phyloP scores from a whole-genome alignment of 371 early-diverging fungal species.

The Actinomortierella ambigua region DNA sequence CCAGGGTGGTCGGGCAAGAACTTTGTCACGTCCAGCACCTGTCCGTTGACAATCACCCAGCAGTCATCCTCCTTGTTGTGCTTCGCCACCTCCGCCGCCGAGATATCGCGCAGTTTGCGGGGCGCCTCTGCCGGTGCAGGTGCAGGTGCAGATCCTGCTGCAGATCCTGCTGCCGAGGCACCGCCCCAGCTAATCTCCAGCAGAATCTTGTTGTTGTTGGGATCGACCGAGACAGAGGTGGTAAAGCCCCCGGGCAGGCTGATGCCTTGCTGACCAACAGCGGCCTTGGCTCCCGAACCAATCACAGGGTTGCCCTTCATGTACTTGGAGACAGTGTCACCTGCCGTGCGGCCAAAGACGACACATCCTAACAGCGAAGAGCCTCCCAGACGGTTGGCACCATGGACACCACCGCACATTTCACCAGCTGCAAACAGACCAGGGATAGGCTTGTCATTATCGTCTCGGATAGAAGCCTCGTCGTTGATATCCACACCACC shows the following conservation, averaged over 20 bases:
- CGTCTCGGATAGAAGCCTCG: slow-evolving; percentile 71
- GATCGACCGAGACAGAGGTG: slow-evolving; percentile 57
- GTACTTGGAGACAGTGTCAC: slow-evolving; percentile 73
- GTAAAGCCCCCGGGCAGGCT: slow-evolving; percentile 55
- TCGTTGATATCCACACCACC: slow-evolving; percentile 94
- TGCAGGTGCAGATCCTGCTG: slow-evolving; percentile 44
- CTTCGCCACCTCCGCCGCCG: slow-evolving; percentile 79
- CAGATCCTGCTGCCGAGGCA: slow-evolving; percentile 23
- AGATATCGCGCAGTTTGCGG: slow-evolving; percentile 52
- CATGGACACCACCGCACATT: slow-evolving; percentile 87
- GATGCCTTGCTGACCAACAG: slow-evolving; percentile 74
- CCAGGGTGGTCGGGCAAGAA: slow-evolving; percentile 91
- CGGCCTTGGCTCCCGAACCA: slow-evolving; percentile 49
- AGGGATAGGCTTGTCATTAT: slow-evolving; percentile 63
- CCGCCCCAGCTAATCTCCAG: slow-evolving; percentile 64
- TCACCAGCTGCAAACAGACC: slow-evolving; percentile 95
- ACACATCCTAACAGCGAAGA: slow-evolving; percentile 92
- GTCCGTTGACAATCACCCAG: slow-evolving; percentile 94
- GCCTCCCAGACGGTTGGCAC: slow-evolving; percentile 85
- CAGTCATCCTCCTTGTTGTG: slow-evolving; percentile 91
- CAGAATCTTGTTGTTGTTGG: slow-evolving; percentile 62
- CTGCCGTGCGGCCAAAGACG: slow-evolving; percentile 96
- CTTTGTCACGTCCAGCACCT: slow-evolving; percentile 92
- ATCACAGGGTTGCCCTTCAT: slow-evolving; percentile 59
- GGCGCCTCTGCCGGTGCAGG: slow-evolving; percentile 33